Percentiles rank a stretch among this genome's conserved stretches.
Conservation (phyloP, 2,329 filamentous ascomycete genomes). For the Aspergillus tamarii region DNA sequence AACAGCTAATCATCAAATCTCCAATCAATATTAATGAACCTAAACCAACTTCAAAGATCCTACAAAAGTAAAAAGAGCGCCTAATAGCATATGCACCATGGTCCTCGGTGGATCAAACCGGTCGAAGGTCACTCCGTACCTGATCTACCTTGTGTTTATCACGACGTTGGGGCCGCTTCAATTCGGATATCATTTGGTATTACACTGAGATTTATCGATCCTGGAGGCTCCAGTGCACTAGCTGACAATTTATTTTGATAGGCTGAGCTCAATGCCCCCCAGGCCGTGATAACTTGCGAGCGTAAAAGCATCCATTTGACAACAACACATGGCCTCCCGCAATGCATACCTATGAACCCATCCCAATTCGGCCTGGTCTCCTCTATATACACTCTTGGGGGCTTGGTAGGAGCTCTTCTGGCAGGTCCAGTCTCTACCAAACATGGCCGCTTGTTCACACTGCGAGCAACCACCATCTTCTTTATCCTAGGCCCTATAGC, state of each 20-base stretch:
- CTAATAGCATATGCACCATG: conserved; percentile 23
- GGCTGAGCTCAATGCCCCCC: conserved; percentile 94
- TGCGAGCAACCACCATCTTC: conserved; percentile 76
- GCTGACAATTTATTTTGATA: conserved; percentile 39
- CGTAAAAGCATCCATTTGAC: conserved; percentile 55
- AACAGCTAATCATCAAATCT: not conserved
- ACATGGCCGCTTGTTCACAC: conserved; percentile 73
- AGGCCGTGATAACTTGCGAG: conserved; percentile 89
- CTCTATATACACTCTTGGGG: conserved; percentile 89
- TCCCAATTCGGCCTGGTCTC: conserved; percentile 82
- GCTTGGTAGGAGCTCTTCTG: conserved; percentile 77
- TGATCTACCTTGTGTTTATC: conserved; percentile 74
- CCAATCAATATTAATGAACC: not conserved
- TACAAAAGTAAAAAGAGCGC: not conserved
- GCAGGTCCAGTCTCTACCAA: conserved; percentile 78
- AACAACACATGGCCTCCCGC: conserved; percentile 44
- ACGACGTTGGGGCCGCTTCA: conserved; percentile 86
- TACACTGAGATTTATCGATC: conserved; percentile 17
- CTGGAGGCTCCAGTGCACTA: not conserved
- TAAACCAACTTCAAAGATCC: not conserved
- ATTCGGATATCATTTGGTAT: conserved; percentile 90
- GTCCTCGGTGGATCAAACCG: conserved; percentile 20
- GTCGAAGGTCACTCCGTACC: conserved; percentile 67
- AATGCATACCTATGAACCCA: conserved; percentile 87
- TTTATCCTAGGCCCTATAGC: conserved; percentile 76